Evolutionary conservation across 306 rosid genomes (phyloP).

Genomic region (Ochetophila trinervis): DNA sequence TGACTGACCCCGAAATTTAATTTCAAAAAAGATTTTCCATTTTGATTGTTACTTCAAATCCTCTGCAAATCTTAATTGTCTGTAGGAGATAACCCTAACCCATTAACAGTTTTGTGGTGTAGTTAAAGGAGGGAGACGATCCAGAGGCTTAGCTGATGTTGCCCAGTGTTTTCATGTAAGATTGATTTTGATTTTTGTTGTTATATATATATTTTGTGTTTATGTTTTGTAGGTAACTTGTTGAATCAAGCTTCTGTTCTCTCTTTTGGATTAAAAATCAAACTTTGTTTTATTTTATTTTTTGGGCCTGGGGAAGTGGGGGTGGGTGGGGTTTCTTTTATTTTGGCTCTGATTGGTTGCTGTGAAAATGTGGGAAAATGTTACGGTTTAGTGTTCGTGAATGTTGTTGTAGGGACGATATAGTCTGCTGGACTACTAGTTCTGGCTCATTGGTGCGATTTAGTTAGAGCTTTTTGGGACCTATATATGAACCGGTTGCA

Average conservation of each 20-base stretch:
- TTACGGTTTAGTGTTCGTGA: background rate
- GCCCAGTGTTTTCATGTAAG: constrained; percentile 29
- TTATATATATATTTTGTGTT: constrained; percentile 1
- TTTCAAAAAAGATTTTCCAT: background rate
- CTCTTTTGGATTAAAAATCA: no score
- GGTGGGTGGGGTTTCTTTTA: background rate
- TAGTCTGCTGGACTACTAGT: background rate
- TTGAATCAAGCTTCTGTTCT: background rate
- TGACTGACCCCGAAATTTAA: background rate
- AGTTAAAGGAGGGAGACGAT: constrained; percentile 4
- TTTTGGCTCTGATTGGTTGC: constrained; percentile 19
- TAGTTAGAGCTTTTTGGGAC: constrained; percentile 7
- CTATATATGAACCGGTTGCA: background rate
- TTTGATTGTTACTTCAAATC: constrained; percentile 18
- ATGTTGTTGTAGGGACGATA: background rate
- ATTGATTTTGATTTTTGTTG: constrained; percentile 15
- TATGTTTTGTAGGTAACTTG: background rate
- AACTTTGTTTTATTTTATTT: background rate
- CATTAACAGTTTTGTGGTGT: background rate
- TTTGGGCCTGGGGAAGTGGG: background rate
- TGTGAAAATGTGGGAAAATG: constrained; percentile 14
- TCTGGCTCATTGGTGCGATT: background rate
- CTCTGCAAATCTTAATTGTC: constrained; percentile 19
- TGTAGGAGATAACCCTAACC: background rate
- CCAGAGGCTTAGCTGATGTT: constrained; percentile 34